Conservation (phyloP, 345 rosid genomes). For the Nephelium lappaceum region DNA sequence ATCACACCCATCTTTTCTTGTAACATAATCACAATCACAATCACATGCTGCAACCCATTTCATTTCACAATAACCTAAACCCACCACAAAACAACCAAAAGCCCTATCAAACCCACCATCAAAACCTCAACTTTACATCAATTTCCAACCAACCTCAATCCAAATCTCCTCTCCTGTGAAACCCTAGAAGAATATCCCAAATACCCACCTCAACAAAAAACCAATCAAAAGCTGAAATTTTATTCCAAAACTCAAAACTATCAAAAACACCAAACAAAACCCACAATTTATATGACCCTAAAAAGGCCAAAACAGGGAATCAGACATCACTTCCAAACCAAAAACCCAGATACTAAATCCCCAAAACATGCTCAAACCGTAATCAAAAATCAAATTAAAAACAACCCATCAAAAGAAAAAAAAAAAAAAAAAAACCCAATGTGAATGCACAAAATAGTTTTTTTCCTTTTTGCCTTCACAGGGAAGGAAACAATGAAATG, state of each 20-base stretch:
- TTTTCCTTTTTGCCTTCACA: too few relatives aligned
- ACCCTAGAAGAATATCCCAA: conserved; percentile 7
- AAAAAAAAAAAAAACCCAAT: background rate
- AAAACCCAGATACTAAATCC: background rate
- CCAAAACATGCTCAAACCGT: conserved; percentile 5
- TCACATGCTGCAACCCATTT: conserved; percentile 27
- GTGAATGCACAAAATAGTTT: background rate
- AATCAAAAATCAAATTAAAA: conserved; percentile 8
- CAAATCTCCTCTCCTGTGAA: background rate
- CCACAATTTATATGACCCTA: conserved; percentile 19
- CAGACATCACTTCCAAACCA: conserved; percentile 1
- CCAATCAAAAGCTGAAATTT: conserved; percentile 21
- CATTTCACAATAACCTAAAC: conserved; percentile 44
- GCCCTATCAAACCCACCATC: conserved; percentile 22
- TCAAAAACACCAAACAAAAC: conserved; percentile 23
- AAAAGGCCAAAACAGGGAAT: conserved; percentile 24
- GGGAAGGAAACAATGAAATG: conserved; percentile 6
- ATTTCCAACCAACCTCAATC: conserved; percentile 3
- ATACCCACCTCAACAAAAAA: background rate
- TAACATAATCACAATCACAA: conserved; percentile 18
- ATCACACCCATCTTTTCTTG: conserved; percentile 33
- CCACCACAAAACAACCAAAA: conserved; percentile 22
- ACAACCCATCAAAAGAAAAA: background rate
- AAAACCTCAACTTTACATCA: conserved; percentile 18
- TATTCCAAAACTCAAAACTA: conserved; percentile 12